These are phyloP conservation scores for Cicer judaicum DNA, from an alignment of 306 rosid genomes.

Conservation along the genomic window DNA sequence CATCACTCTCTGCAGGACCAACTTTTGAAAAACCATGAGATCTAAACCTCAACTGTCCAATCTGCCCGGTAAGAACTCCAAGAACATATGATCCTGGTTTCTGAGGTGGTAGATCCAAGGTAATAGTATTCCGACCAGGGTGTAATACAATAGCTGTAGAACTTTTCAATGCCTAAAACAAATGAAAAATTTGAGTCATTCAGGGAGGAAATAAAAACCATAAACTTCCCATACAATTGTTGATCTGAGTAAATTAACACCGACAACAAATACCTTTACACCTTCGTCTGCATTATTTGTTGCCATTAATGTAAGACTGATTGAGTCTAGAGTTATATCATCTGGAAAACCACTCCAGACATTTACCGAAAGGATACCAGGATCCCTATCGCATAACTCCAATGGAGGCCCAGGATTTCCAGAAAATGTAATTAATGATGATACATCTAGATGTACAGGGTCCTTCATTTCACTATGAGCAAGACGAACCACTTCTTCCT, in stretches of 20 bases:
- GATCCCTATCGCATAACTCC: slow-evolving; percentile 91
- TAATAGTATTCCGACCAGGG: slow-evolving; percentile 90
- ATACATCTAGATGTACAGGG: slow-evolving; percentile 94
- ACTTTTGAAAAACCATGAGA: slow-evolving; percentile 96
- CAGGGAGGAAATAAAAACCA: slow-evolving; percentile 31
- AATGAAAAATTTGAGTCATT: slow-evolving; percentile 39
- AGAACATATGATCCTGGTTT: slow-evolving; percentile 97
- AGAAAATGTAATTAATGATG: slow-evolving; percentile 91
- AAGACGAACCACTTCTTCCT: slow-evolving; percentile 82
- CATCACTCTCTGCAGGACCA: slow-evolving; percentile 91
- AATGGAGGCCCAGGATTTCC: slow-evolving; percentile 94
- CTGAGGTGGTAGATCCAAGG: slow-evolving; percentile 92
- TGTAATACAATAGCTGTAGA: slow-evolving; percentile 75
- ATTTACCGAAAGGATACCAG: slow-evolving; percentile 84
- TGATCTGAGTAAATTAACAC: slow-evolving; percentile 40
- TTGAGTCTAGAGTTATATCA: slow-evolving; percentile 91
- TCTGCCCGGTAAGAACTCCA: slow-evolving; percentile 95
- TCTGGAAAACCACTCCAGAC: slow-evolving; percentile 98
- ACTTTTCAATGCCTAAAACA: slow-evolving; percentile 78
- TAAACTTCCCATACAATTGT: slow-evolving; percentile 24
- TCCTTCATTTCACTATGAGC: slow-evolving; percentile 97
- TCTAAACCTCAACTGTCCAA: slow-evolving; percentile 89
- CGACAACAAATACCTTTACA: slow-evolving; percentile 71
- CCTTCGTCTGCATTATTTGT: slow-evolving; percentile 90
- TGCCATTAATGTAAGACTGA: slow-evolving; percentile 87